Conservation (phyloP, 2,329 filamentous ascomycete species). For the Penicillium sp. region DNA sequence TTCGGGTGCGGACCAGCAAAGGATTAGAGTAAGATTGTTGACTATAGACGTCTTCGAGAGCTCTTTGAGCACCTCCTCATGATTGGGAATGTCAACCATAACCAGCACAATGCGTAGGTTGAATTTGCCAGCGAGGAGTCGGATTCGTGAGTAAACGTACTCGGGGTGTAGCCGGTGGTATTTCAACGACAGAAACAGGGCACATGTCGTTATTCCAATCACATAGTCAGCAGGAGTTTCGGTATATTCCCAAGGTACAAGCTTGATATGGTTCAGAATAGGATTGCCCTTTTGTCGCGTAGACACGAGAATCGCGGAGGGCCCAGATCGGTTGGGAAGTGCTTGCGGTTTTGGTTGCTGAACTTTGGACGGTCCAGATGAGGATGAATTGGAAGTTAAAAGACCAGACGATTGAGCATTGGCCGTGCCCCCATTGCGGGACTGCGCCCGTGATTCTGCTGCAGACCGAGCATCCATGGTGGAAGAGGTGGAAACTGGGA, state of each 20-base stretch:
- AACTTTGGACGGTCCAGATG: conserved; percentile 52
- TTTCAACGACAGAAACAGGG: conserved; percentile 89
- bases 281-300: conserved; percentile 94
- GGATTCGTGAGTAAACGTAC: conserved; percentile 94
- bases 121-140: conserved; percentile 80
- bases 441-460: conserved; percentile 3
- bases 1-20: conserved; percentile 94
- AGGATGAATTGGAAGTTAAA: not conserved
- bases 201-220: conserved; percentile 82
- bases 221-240: conserved; percentile 96
- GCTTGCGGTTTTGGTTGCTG: conserved; percentile 88
- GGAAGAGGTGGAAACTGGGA: conserved; percentile 14
- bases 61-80: conserved; percentile 86
- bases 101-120: conserved; percentile 80
- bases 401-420: conserved; percentile 42
- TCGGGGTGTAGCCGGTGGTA: conserved; percentile 97
- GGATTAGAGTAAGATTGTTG: conserved; percentile 87
- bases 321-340: conserved; percentile 65
- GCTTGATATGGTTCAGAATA: conserved; percentile 77
- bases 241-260: conserved; percentile 91
- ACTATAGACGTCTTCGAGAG: conserved; percentile 89
- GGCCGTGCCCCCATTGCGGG: conserved; percentile 11
- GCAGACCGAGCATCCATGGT: conserved; percentile 14
- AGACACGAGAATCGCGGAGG: conserved; percentile 84
- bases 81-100: conserved; percentile 94